phyloP scores from a whole-genome alignment of 75 land plant genomes.

The Selaginella moellendorffii region DNA sequence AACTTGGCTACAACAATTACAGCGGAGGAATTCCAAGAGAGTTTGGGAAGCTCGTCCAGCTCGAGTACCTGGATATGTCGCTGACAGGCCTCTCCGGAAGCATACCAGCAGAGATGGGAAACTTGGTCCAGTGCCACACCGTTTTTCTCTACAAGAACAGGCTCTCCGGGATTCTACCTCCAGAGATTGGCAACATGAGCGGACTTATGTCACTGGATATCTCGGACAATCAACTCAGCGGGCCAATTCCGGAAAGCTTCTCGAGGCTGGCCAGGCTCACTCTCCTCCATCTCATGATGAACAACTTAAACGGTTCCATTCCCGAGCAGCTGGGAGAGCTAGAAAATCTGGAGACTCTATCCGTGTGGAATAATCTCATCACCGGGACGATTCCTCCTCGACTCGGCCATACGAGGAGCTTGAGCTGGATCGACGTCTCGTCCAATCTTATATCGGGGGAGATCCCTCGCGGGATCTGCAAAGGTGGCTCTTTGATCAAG shows the following conservation, averaged over 20 bases:
- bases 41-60: slow-evolving; percentile 24
- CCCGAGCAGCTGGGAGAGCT: slow-evolving; percentile 38
- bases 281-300: slow-evolving; percentile 52
- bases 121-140: slow-evolving; percentile 27
- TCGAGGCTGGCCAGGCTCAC: slow-evolving; percentile 29
- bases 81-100: slow-evolving; percentile 35
- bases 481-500: slow-evolving; percentile 30
- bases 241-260: slow-evolving; percentile 16
- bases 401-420: slow-evolving; percentile 34
- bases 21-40: slow-evolving; percentile 40
- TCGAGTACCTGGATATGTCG: slow-evolving; percentile 49
- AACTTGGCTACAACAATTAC: slow-evolving; percentile 59
- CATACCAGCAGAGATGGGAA: slow-evolving; percentile 40
- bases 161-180: slow-evolving; percentile 44
- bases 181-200: slow-evolving; percentile 14
- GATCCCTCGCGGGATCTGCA: slow-evolving; percentile 43
- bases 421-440: slow-evolving; percentile 45
- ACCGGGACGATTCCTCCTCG: slow-evolving; percentile 35
- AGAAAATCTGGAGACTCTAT: slow-evolving; percentile 32
- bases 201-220: slow-evolving; percentile 7
- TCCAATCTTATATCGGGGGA: slow-evolving; percentile 37
- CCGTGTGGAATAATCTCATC: slow-evolving; percentile 53
- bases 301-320: slow-evolving; percentile 33
- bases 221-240: slow-evolving; percentile 7
- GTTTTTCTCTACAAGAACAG: slow-evolving; percentile 49